Conservation (phyloP, 352 stramenopile species). For the Plasmopara viticola region DNA sequence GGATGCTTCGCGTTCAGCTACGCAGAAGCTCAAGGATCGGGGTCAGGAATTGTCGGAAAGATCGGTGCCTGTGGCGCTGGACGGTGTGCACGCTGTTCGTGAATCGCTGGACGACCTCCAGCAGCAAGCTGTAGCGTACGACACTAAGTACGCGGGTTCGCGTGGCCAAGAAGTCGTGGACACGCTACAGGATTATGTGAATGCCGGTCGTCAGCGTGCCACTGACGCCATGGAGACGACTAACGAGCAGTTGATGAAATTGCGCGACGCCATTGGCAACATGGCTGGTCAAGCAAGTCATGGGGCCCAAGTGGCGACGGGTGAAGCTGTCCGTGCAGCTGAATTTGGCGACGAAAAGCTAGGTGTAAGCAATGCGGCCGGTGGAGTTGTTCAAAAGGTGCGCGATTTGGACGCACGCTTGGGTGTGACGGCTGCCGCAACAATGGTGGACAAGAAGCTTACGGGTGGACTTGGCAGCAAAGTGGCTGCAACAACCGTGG, state of each 20-base stretch:
- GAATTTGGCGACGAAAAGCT: constrained; percentile 54
- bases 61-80: constrained; percentile 37
- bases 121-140: constrained; percentile 44
- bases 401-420: constrained; percentile 49
- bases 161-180: constrained; percentile 19
- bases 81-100: constrained; percentile 37
- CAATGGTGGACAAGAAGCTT: constrained; percentile 56
- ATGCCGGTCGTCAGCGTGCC: constrained; percentile 42
- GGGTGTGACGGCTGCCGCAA: constrained; percentile 45
- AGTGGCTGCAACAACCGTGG: constrained; percentile 43
- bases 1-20: constrained; percentile 26
- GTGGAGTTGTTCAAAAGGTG: constrained; percentile 43
- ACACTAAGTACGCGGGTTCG: constrained; percentile 44
- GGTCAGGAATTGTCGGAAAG: constrained; percentile 31
- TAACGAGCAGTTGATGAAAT: constrained; percentile 39
- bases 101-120: constrained; percentile 34
- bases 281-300: constrained; percentile 19
- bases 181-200: constrained; percentile 42
- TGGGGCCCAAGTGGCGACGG: constrained; percentile 28
- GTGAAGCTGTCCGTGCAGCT: constrained; percentile 35
- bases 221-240: constrained; percentile 55
- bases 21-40: constrained; percentile 34
- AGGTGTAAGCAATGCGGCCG: constrained; percentile 32
- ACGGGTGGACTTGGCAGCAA: constrained; percentile 51
- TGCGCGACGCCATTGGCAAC: constrained; percentile 42